Evolutionary conservation across 371 early-diverging fungal species (phyloP), one percentile per base, ranked within the genome.

Genomic region (Mucor circinelloides): DNA sequence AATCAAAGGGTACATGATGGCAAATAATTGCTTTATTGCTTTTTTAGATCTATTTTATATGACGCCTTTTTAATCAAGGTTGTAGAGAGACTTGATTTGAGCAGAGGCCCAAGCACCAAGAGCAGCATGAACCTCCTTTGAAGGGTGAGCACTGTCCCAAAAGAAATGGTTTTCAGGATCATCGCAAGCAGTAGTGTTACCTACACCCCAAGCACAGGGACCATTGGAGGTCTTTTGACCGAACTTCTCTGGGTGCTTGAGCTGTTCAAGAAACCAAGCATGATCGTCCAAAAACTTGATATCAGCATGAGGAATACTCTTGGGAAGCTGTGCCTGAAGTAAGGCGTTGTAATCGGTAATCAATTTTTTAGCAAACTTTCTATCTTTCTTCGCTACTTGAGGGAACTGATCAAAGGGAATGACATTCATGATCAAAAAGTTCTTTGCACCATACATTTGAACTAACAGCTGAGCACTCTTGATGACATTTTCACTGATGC

Each of bases 141-240:
- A 30, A 30, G 72, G 69, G 38, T 72, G 75, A 28, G 64, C 69
- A 28, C 31, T 31, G 50, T 72, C 67, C 50, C 57, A 75, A 15
- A 66, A 72, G 48, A 72, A 69, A 28, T 72, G 72, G 1, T 63
- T 56, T 5, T 64, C 55, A 21, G 70, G 67, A 25, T 75, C 70
- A 38, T 52, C 27, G 36, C 72, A 75, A 10, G 38, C 65, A 32
- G 63, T 19, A 8, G 62, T 64, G 46, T 75, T 72, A 55, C 72
- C 75, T 27, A 72, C 61, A 21, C 72, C 75, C 52, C 63, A 52
- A 30, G 44, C 61, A 28, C 75, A 75, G 58, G 72, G 70, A 4
- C 69, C 67, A 36, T 69, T 69, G 10, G 60, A 60, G 15, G 63
- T 69, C 2, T 23, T 17, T 15, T 66, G 40, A 2, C 60, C 64